A percentile compares a stretch with the other conserved stretches of the same genome.
These are phyloP conservation scores for Mycena galopus DNA, from an alignment of 768 basidiomycete species.

Conservation along the genomic window DNA sequence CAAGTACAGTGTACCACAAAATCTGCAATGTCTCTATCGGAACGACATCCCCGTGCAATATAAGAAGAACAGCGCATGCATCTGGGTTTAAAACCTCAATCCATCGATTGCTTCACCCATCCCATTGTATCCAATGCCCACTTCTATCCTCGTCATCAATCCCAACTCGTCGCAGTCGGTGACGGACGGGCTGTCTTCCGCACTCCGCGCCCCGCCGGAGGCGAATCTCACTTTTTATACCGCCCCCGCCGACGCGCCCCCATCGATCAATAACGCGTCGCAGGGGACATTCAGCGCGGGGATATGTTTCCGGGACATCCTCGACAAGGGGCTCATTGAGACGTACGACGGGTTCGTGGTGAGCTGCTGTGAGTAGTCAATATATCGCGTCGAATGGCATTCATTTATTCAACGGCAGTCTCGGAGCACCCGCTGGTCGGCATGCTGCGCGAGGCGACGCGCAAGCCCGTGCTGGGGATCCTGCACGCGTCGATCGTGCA, in stretches of 20 bases:
- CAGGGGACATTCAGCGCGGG: conserved; percentile 47
- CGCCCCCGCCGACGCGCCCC: conserved; percentile 46
- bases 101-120: neutral
- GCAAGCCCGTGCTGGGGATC: conserved; percentile 51
- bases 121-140: no score
- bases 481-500: conserved; percentile 52
- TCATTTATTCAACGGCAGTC: conserved; percentile 39
- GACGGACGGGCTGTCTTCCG: conserved; percentile 46
- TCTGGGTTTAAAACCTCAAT: neutral
- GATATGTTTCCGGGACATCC: conserved; percentile 48
- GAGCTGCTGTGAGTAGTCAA: conserved; percentile 50
- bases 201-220: conserved; percentile 45
- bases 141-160: conserved; percentile 50
- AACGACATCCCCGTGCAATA: neutral
- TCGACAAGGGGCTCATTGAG: conserved; percentile 41
- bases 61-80: neutral
- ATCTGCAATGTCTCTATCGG: no score
- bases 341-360: conserved; percentile 53
- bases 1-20: no score
- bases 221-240: conserved; percentile 49
- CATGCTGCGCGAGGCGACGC: conserved; percentile 48
- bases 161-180: conserved; percentile 53
- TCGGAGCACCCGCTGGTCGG: conserved; percentile 53
- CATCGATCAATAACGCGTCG: conserved; percentile 49
- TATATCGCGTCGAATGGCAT: neutral